Conservation (phyloP, 768 basidiomycete genomes). For the Amanita jacksonii region DNA sequence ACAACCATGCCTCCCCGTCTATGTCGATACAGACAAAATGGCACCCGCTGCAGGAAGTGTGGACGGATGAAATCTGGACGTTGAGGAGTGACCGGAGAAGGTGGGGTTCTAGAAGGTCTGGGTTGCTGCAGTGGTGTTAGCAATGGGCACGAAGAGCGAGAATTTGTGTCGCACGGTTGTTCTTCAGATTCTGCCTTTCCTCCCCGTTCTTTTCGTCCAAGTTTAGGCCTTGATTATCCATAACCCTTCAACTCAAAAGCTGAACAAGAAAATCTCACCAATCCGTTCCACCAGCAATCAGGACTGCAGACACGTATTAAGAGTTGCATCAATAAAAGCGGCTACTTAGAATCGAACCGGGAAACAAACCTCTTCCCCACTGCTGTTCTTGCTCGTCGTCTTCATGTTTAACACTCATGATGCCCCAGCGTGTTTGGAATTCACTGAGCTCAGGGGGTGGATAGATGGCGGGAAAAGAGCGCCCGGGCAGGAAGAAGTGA, state of each 20-base stretch:
- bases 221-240: slow-evolving; percentile 40
- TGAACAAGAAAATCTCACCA: slow-evolving; percentile 51
- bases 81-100: slow-evolving; percentile 85
- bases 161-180: slow-evolving; percentile 30
- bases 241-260: slow-evolving; percentile 9
- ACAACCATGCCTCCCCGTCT: slow-evolving; percentile 79
- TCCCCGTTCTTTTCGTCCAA: slow-evolving; percentile 66
- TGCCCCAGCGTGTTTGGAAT: background rate
- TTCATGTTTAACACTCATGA: background rate
- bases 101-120: slow-evolving; percentile 82
- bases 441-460: background rate
- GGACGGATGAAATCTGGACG: slow-evolving; percentile 60
- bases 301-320: slow-evolving; percentile 33
- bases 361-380: slow-evolving; percentile 13
- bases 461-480: too few species aligned
- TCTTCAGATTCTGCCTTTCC: slow-evolving; percentile 31
- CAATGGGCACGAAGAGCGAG: slow-evolving; percentile 9
- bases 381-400: background rate
- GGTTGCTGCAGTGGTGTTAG: slow-evolving; percentile 31
- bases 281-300: slow-evolving; percentile 82
- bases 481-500: too few species aligned
- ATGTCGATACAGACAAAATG: slow-evolving; percentile 69
- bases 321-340: background rate
- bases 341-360: background rate
- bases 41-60: slow-evolving; percentile 68